Evolutionary conservation across 139 green algal species (phyloP), one percentile per base, ranked within the genome.

Genomic region (Chlorella sp.): DNA sequence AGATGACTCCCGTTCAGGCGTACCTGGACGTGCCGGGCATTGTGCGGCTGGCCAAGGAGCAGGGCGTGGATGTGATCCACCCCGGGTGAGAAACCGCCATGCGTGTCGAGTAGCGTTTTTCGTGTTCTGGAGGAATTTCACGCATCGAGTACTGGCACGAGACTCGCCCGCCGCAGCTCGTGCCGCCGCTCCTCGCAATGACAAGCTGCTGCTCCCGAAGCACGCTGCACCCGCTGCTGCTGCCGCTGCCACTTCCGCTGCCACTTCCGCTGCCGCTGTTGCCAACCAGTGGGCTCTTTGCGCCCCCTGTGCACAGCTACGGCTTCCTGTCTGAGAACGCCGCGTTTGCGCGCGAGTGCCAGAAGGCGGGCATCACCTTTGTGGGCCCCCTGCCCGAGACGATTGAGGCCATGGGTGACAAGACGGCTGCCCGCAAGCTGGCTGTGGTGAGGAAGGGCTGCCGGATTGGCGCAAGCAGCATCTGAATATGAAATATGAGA

Each of bases 1-100:
- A 94, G 22, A 94, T 93, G 89, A 90, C 87, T 19, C 95, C 95
- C 20, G 95, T 98, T 34, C 78, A 86, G 11, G 94, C 91, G 90
- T 98, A 98, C 85, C 92, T 98, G 69, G 95, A 98, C 83, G 92
- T 97, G 72, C 91, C 95, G 48, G 84, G 78, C 73, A 93, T 93
- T 56, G 73, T 93, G 46, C 65, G 86, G 65, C 76, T 96, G 22
- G 96, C 96, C 26, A 96, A 97, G 90, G 87, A 94, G 84, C 93
- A 96, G 56, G 87, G 92, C 32, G 96, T 97, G 41, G 94, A 99
- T 75, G 94, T 93, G 43, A 98, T 99, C 80, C 97, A 99, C 87
- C 97, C 97, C 0, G 96, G 96, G 90, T 78, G 44, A 41, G 69
- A 19, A 54, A n/a, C n/a, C n/a, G n/a, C n/a, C n/a, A n/a, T n/a